Evolutionary conservation across 371 early-diverging fungal genomes (phyloP), one percentile per base, ranked within the genome.

Genomic region (Mucor indicus): DNA sequence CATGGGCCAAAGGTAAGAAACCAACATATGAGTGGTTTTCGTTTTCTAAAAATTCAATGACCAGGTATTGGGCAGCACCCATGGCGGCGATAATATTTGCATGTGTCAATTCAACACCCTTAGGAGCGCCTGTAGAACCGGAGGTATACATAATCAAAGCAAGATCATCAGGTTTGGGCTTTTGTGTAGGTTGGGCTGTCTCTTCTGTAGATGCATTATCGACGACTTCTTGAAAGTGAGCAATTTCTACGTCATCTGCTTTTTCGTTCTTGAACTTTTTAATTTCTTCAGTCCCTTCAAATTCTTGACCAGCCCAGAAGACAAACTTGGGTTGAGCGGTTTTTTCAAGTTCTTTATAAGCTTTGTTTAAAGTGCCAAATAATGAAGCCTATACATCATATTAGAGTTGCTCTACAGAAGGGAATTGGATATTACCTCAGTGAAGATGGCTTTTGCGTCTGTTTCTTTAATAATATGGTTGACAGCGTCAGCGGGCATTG

Each of bases 1-100:
- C 87, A 67, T 98, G 98, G 5, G 96, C 94, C 4, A 93, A 64
- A 10, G 98, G 98, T 32, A 98, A 69, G 60, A 90, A 96, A 0
- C 91, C 91, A 32, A 96, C 77, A 49, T 93, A 76, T 4, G 66
- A 48, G 37, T 85, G 85, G 7, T 72, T 43, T 0, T 57, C 72
- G 17, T 67, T 32, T 5, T 61, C 27, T 7, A 79, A 22, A n/a
- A 64, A 52, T 30, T 74, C 71, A 19, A 65, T 54, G 1, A 67
- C 69, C 32, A 79, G 46, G 13, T 68, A 58, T 17, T 74, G 63
- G 4, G 77, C 80, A 27, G 75, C 72, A 38, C 73, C 77, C 39
- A 77, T 69, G 4, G 80, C 69, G 3, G 82, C 84, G 56, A 95
- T 78, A 47, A 97, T 62, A 53, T 91, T 91, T 27, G 73, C 73